Conservation (phyloP, 495 filamentous ascomycete species). For the Trichoderma virens region DNA sequence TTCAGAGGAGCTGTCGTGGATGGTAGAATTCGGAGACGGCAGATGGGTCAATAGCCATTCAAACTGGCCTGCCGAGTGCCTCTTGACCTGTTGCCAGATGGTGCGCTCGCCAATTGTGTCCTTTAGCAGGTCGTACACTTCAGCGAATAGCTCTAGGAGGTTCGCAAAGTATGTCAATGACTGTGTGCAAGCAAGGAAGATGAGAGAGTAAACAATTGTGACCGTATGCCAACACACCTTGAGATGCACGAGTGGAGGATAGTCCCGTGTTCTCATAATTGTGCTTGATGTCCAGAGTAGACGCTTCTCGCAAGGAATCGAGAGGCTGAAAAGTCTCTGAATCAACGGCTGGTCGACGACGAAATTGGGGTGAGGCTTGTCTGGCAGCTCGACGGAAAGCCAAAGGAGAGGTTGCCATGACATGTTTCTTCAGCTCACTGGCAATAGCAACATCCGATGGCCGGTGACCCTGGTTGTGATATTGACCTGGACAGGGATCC, state of each 20-base stretch:
- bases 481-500: conserved; percentile 1
- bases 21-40: conserved; percentile 15
- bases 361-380: neutral
- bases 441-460: neutral
- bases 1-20: conserved; percentile 15
- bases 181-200: neutral
- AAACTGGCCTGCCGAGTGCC: conserved; percentile 45
- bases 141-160: neutral
- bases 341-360: conserved; percentile 2
- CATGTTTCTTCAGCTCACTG: neutral
- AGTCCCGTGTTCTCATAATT: neutral
- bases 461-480: neutral
- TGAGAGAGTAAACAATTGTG: neutral
- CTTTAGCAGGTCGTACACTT: conserved; percentile 3
- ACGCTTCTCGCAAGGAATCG: neutral
- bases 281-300: neutral
- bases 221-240: neutral
- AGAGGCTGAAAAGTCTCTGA: neutral
- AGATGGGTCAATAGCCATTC: conserved; percentile 37
- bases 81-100: conserved; percentile 19
- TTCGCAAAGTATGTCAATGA: neutral
- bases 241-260: neutral
- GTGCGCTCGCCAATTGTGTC: conserved; percentile 1
- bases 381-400: neutral
- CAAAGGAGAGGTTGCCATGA: neutral